Base-by-base conservation (phyloP, 768 basidiomycete species). In the Candolleomyces eurysporus region DNA sequence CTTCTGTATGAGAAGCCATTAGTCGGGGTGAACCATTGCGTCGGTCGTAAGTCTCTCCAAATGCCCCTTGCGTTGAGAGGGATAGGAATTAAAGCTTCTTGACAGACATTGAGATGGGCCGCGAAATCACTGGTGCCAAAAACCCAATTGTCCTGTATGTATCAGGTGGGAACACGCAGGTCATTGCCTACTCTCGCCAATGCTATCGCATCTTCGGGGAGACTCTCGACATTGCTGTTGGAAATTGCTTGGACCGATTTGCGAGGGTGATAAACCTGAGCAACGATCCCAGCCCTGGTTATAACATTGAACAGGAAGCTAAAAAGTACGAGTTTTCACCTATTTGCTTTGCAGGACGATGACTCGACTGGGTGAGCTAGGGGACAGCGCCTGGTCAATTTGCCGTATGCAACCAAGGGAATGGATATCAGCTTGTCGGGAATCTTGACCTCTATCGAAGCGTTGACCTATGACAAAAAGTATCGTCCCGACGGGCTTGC, bases 391-490 rank as follows among this genome's bases (percentile, higher is more conserved):
- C 78, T 98, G 2, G 72, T 98, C 2, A 77, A 88, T 3, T 79
- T 99, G 50, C 96, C 97, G 3, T 99, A 98, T 72, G 84, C 95
- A 3, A 99, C 96, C 1, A 99, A 99, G 71, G 97, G 97, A 31
- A 99, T 99, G 97, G 97, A 99, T 72, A 76, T 98, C 65, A 92
- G 94, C 66, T 80, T 99, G 63, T 96, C 96, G n/a, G 97, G 97
- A 1, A 88, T 99, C 60, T 76, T 98, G 48, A 90, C 92, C 4
- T 87, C 94, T 2, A 84, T 86, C 9, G 97, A 98, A 76, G 87
- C 89, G 2, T 95, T 93, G 68, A 97, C 94, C 4, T 67, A 75
- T 57, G 94, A 98, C 76, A 91, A 90, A 71, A 85, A 90, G n/a
- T 98, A 82, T 75, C 82, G 87, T n/a, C 68, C 82, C 16, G 75